Evolutionary conservation across 2,329 filamentous ascomycete species (phyloP), one percentile per base, ranked within the genome.

Genomic region (Passalora sequoiae): DNA sequence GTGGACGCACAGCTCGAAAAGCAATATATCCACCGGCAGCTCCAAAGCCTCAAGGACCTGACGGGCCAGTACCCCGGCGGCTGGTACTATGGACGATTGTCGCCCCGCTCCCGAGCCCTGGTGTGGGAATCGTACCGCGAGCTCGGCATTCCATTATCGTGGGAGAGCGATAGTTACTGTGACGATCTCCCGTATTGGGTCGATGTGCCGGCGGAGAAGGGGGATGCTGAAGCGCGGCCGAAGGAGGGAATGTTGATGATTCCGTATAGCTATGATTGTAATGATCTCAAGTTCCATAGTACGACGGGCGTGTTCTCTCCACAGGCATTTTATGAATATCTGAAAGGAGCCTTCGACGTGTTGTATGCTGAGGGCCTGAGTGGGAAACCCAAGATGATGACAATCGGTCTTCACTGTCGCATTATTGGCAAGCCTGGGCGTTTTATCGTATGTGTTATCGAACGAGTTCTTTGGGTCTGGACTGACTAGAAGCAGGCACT

Each of bases 381-480:
- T 9, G 73, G 73, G 0, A 58, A 57, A 46, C 72, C 72, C 3
- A 76, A 76, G 61, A 78, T 78, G 75, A 78, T 78, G 75, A 77
- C 75, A 0, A 67, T 78, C 19, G 73, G 71, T 1, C 56, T 78
- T 27, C 75, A 77, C 55, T 75, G 72, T 47, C 67, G 74, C 4
- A 74, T 75, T 41, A 69, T 75, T 32, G 75, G 75, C 1, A 67
- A 72, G 24, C 75, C 75, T 0, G 75, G 72, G 3, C 63, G 75
- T 1, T 73, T 73, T 46, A 67, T 64, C n/a, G n/a, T n/a, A n/a
- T n/a, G n/a, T n/a, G n/a, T n/a, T n/a, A n/a, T n/a, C n/a, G n/a
- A n/a, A n/a, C n/a, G n/a, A n/a, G n/a, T n/a, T n/a, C n/a, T n/a
- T n/a, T n/a, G n/a, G n/a, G n/a, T n/a, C n/a, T n/a, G n/a, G n/a